Conservation (phyloP, 2,329 filamentous ascomycete genomes). For the Knufia fluminis region DNA sequence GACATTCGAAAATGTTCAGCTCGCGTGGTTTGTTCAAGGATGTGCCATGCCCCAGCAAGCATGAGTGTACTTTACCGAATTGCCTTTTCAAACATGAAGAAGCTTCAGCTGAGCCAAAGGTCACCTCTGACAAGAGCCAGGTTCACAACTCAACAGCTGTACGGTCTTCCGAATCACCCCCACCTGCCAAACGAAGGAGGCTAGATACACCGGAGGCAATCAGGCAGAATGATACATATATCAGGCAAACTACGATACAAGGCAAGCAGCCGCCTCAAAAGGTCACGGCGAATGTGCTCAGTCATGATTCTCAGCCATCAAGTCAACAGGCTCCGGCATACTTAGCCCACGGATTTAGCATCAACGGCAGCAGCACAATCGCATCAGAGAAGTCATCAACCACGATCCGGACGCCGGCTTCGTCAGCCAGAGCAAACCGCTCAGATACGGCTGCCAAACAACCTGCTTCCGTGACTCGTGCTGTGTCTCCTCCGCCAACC, state of each 20-base stretch:
- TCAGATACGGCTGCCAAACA: background rate
- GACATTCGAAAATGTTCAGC: conserved; percentile 40
- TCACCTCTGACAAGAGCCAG: conserved; percentile 10
- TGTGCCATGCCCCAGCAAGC: conserved; percentile 44
- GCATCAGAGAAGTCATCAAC: background rate
- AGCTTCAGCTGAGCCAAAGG: conserved; percentile 1
- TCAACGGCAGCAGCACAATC: background rate
- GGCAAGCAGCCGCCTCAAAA: background rate
- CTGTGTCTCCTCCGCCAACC: conserved; percentile 13
- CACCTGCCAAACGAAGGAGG: conserved; percentile 26
- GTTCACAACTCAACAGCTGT: conserved; percentile 20
- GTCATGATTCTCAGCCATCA: background rate
- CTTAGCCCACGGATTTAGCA: background rate
- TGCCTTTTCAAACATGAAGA: conserved; percentile 51
- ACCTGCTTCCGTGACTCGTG: conserved; percentile 13
- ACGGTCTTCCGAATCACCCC: conserved; percentile 18
- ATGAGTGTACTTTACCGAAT: conserved; percentile 42
- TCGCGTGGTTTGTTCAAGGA: conserved; percentile 47
- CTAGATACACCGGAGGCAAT: conserved; percentile 10
- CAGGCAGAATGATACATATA: background rate
- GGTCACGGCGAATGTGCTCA: background rate
- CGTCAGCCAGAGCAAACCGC: background rate
- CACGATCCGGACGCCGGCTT: background rate
- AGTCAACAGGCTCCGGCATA: background rate
- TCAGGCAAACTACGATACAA: background rate